Evolutionary conservation across 1,284 basidiomycete species (phyloP).

Genomic region (Irpex sp.): DNA sequence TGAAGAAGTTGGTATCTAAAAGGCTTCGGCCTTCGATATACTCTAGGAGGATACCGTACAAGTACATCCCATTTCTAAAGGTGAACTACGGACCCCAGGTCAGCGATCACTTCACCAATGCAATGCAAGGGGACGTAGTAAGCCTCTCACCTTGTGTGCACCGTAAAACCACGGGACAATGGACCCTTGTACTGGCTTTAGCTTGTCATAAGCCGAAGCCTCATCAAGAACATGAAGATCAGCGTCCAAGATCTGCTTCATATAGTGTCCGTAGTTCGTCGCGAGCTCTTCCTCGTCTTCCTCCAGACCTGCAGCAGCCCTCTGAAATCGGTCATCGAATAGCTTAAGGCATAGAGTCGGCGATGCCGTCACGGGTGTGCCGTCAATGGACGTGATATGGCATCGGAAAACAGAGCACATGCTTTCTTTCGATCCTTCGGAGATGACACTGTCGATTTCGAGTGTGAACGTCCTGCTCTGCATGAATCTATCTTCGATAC

Average conservation of each 20-base stretch:
- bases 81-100: background rate
- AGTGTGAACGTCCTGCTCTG: constrained; percentile 5
- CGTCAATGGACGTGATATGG: constrained; percentile 1
- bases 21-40: background rate
- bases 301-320: background rate
- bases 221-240: constrained; percentile 2
- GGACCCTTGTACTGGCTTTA: constrained; percentile 1
- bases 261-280: background rate
- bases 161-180: constrained; percentile 7
- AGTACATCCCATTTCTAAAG: background rate
- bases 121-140: background rate
- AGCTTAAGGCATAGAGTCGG: background rate
- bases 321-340: constrained; percentile 5
- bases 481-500: background rate
- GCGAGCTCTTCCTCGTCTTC: background rate
- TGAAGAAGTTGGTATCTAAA: background rate
- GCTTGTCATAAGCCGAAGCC: constrained; percentile 3
- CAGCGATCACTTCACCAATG: background rate
- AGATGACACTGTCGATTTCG: background rate
- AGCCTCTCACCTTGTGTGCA: constrained; percentile 1
- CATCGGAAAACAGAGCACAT: background rate
- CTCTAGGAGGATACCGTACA: constrained; percentile 1
- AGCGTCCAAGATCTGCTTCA: background rate
- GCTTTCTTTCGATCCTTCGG: background rate
- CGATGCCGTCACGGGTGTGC: background rate